phyloP scores from a whole-genome alignment of 345 rosid species.

The Clausena lansium region DNA sequence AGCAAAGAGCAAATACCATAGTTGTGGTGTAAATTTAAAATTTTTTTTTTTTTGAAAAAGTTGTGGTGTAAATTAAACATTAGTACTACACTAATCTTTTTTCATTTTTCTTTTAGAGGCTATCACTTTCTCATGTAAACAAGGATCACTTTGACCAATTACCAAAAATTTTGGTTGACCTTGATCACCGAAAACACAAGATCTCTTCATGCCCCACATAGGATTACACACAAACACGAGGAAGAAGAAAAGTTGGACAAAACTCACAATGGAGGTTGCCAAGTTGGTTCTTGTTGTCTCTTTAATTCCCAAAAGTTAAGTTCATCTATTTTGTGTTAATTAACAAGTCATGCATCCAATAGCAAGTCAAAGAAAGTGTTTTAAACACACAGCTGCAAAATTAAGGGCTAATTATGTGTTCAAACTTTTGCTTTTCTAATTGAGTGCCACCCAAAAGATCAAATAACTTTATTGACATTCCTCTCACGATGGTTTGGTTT shows the following conservation, averaged over 20 bases:
- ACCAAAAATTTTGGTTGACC: not conserved
- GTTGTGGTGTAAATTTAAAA: too few species aligned
- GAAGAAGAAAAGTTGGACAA: constrained; percentile 10
- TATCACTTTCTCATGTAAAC: not conserved
- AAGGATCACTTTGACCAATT: not conserved
- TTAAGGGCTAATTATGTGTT: constrained; percentile 24
- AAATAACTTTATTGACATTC: constrained; percentile 21
- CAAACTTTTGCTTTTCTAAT: constrained; percentile 13
- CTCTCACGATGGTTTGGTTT: constrained; percentile 6
- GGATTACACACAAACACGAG: constrained; percentile 14
- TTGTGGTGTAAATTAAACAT: too few species aligned
- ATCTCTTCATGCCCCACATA: constrained; percentile 27
- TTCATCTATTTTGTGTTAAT: too few species aligned
- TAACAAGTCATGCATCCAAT: constrained; percentile 24
- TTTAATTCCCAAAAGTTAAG: not conserved
- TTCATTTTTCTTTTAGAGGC: not conserved
- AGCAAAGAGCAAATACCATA: too few species aligned
- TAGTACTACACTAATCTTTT: too few species aligned
- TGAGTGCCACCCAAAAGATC: not conserved
- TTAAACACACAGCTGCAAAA: constrained; percentile 14
- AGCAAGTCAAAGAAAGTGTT: constrained; percentile 32
- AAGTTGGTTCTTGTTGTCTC: not conserved
- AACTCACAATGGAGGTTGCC: constrained; percentile 1
- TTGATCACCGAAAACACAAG: constrained; percentile 8
- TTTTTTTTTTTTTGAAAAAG: too few species aligned